These are phyloP conservation scores for Fusarium sarcochroum DNA, from an alignment of 2,329 filamentous ascomycete species.

Conservation along the genomic window DNA sequence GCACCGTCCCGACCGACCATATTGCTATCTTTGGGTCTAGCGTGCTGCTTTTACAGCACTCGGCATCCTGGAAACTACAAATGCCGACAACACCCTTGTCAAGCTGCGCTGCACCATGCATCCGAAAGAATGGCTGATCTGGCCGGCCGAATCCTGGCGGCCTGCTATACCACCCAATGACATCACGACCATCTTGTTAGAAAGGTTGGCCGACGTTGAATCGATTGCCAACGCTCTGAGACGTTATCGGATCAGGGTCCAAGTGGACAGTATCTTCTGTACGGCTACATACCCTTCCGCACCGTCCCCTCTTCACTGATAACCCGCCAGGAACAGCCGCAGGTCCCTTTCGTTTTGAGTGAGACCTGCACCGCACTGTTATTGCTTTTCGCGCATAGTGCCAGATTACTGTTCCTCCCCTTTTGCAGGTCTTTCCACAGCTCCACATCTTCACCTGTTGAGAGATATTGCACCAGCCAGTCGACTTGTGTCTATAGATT, in stretches of 20 bases:
- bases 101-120: slow-evolving; percentile 5
- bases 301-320: slow-evolving; percentile 11
- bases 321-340: slow-evolving; percentile 40
- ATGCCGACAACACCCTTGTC: slow-evolving; percentile 15
- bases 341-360: slow-evolving; percentile 32
- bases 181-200: slow-evolving; percentile 21
- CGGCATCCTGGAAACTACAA: slow-evolving; percentile 15
- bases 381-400: slow-evolving; percentile 35
- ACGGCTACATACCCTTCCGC: neutral
- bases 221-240: slow-evolving; percentile 16
- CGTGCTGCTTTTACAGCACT: slow-evolving; percentile 3
- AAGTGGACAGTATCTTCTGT: slow-evolving; percentile 9
- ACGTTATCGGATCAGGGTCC: slow-evolving; percentile 35
- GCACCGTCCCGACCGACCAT: neutral
- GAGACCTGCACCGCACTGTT: slow-evolving; percentile 41
- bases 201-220: slow-evolving; percentile 4
- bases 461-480: slow-evolving; percentile 10
- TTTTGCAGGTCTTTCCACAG: slow-evolving; percentile 12
- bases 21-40: neutral
- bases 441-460: slow-evolving; percentile 45
- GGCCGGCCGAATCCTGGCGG: slow-evolving; percentile 4
- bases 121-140: slow-evolving; percentile 1
- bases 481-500: slow-evolving; percentile 5
- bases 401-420: slow-evolving; percentile 27
- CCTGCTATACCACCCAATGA: slow-evolving; percentile 24